Conservation (phyloP, 257 asterid genomes). For the Henckelia pumila region DNA sequence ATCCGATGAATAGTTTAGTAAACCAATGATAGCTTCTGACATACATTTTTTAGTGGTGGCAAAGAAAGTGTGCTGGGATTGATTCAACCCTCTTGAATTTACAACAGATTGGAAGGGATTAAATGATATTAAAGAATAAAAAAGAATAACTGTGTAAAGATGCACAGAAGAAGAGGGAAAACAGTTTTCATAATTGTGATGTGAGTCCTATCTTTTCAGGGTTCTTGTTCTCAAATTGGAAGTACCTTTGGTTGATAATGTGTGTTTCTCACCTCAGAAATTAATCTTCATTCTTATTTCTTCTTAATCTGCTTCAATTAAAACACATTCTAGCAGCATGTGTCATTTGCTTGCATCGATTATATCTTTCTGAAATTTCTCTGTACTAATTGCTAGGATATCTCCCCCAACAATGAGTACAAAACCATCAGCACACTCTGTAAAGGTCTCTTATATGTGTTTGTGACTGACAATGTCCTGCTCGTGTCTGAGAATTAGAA, state of each 20-base stretch:
- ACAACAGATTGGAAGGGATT: too few species aligned
- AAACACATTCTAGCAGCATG: too few species aligned
- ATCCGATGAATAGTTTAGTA: not conserved
- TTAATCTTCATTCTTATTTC: too few species aligned
- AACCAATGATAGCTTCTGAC: not conserved
- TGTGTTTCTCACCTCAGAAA: not conserved
- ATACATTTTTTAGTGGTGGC: not conserved
- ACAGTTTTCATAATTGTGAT: not conserved
- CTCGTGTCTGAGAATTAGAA: not conserved
- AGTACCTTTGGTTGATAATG: not conserved
- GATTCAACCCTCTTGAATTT: not conserved
- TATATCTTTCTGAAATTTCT: too few species aligned
- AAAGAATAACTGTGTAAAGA: not conserved
- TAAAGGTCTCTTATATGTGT: not conserved
- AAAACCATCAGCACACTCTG: too few species aligned
- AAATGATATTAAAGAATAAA: too few species aligned
- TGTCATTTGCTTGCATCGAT: too few species aligned
- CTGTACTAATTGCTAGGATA: too few species aligned
- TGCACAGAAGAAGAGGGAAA: not conserved
- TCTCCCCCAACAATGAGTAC: too few species aligned
- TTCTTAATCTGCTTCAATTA: too few species aligned
- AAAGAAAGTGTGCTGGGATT: not conserved
- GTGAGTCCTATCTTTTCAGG: not conserved
- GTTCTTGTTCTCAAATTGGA: not conserved
- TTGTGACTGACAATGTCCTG: constrained; percentile 7